These are phyloP conservation scores for Chloromonas sp. DNA, from an alignment of 163 green algal genomes.

Conservation along the genomic window DNA sequence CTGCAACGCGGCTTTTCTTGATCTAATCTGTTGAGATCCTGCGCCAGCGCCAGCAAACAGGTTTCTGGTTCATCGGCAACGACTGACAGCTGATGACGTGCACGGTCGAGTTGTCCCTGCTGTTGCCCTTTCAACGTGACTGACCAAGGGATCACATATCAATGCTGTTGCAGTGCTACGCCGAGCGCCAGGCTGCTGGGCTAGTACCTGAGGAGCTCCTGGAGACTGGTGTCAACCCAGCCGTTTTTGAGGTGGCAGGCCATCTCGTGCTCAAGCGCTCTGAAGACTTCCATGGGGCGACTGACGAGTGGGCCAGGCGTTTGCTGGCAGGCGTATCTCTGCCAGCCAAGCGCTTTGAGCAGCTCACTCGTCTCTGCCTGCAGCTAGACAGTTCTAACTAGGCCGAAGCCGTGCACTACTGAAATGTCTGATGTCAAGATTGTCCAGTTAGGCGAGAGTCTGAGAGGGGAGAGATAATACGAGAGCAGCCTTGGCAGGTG, in stretches of 20 bases:
- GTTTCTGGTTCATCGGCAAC: no score
- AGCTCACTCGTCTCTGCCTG: background rate
- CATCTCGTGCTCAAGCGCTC: slow-evolving; percentile 93
- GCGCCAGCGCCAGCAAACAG: no score
- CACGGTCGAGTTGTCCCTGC: no score
- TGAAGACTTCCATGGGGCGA: slow-evolving; percentile 69
- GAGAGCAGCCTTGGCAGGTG: no score
- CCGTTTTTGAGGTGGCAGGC: slow-evolving; percentile 91
- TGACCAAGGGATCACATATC: background rate
- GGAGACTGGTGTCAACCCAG: slow-evolving; percentile 89
- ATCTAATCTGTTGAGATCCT: no score
- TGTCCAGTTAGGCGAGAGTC: no score
- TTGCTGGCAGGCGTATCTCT: background rate
- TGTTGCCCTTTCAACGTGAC: no score
- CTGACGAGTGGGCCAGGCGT: slow-evolving; percentile 31
- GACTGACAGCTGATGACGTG: no score
- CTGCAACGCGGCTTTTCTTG: no score
- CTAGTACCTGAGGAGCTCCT: slow-evolving; percentile 71
- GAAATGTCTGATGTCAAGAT: no score
- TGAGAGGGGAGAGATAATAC: no score
- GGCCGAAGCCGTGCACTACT: no score
- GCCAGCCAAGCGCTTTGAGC: background rate
- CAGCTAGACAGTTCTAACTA: background rate
- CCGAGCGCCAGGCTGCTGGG: slow-evolving; percentile 72
- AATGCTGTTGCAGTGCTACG: slow-evolving; percentile 65